phyloP scores from a whole-genome alignment of 2,329 filamentous ascomycete species.

The Exophiala xenobiotica region DNA sequence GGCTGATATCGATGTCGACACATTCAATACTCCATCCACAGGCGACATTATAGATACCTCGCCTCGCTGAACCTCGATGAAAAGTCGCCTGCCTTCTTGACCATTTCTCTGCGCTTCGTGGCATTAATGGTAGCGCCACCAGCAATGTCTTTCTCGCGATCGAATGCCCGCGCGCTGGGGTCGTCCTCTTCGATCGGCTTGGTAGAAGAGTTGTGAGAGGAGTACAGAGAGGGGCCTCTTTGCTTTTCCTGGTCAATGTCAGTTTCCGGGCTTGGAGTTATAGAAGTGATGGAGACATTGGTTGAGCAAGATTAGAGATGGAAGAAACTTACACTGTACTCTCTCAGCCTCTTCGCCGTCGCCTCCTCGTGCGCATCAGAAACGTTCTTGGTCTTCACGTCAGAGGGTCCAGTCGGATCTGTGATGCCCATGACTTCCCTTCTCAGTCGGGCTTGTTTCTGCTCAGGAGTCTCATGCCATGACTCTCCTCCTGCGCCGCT shows the following conservation, averaged over 20 bases:
- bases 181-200: conserved; percentile 75
- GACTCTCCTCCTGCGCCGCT: conserved; percentile 53
- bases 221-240: conserved; percentile 59
- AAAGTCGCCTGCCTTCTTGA: conserved; percentile 78
- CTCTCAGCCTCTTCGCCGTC: conserved; percentile 53
- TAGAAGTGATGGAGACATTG: neutral
- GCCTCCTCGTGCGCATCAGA: conserved; percentile 33
- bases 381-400: conserved; percentile 20
- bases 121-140: conserved; percentile 69
- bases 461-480: conserved; percentile 89
- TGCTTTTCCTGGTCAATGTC: conserved; percentile 47
- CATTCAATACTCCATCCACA: neutral
- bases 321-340: conserved; percentile 57
- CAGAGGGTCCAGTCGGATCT: conserved; percentile 25
- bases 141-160: conserved; percentile 91
- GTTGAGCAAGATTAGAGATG: neutral
- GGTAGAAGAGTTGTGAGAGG: conserved; percentile 53
- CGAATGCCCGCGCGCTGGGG: conserved; percentile 83
- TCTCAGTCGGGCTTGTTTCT: conserved; percentile 77
- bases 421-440: conserved; percentile 77
- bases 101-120: conserved; percentile 72
- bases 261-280: neutral
- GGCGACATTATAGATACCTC: conserved; percentile 50
- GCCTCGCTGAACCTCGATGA: conserved; percentile 78
- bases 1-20: neutral